Percentiles rank a stretch among this genome's conserved stretches.
phyloP scores from a whole-genome alignment of 441 rosid species.

The Eruca vesicaria region DNA sequence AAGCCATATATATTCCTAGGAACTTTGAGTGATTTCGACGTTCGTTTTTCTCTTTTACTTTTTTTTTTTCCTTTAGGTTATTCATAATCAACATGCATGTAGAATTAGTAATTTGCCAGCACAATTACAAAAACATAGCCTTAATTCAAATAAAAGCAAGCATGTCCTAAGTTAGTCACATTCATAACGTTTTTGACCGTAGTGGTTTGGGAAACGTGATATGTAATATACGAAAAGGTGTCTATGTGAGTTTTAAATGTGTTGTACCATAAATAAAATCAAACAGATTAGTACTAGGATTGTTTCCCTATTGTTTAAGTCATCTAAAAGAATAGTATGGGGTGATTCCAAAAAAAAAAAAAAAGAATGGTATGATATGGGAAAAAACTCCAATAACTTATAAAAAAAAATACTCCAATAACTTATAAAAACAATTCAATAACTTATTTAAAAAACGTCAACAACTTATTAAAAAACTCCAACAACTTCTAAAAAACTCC shows the following conservation, averaged over 20 bases:
- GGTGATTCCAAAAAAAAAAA: too few relatives aligned
- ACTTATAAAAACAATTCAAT: too few relatives aligned
- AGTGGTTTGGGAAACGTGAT: conserved; percentile 13
- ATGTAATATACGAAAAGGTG: background rate
- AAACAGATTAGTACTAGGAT: too few relatives aligned
- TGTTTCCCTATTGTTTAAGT: too few relatives aligned
- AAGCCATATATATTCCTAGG: conserved; percentile 36
- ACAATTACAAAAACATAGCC: background rate
- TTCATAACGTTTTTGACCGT: conserved; percentile 9
- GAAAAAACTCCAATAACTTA: too few relatives aligned
- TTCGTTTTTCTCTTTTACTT: background rate
- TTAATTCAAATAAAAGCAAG: background rate
- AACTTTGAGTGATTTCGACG: conserved; percentile 32
- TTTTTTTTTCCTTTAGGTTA: background rate
- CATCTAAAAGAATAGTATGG: background rate
- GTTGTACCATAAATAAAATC: background rate
- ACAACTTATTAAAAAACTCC: too few relatives aligned
- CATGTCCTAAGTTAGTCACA: conserved; percentile 16
- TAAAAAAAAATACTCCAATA: too few relatives aligned
- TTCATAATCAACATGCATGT: background rate
- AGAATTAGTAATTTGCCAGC: background rate
- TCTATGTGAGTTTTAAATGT: conserved; percentile 2
- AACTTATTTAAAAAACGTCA: too few relatives aligned
- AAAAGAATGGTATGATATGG: too few relatives aligned
- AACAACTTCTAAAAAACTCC: too few relatives aligned